Evolutionary conservation across 371 early-diverging fungal genomes (phyloP).

Genomic region (Syncephalastrum sp.): DNA sequence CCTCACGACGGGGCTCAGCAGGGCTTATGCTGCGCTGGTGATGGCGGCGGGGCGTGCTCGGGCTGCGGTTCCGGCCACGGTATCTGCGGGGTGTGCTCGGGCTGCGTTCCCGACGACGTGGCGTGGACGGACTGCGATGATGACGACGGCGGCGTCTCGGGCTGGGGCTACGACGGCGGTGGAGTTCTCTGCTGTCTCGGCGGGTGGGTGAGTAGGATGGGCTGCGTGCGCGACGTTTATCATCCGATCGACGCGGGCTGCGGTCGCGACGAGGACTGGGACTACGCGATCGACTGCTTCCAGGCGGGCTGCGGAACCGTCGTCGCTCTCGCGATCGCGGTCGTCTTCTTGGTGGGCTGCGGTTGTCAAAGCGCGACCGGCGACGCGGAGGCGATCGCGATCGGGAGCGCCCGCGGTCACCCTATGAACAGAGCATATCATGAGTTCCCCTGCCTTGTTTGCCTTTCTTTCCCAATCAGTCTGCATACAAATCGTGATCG

Average conservation of each 20-base stretch:
- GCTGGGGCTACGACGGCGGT: constrained; percentile 10
- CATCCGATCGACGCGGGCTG: neutral
- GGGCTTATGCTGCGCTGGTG: too few relatives aligned
- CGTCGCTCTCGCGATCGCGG: neutral
- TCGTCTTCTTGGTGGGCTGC: constrained; percentile 19
- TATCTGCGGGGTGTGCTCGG: neutral
- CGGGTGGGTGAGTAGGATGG: neutral
- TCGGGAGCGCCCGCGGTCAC: constrained; percentile 8
- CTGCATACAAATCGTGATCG: constrained; percentile 22
- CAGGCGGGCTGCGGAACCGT: too few relatives aligned
- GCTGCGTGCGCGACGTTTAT: neutral
- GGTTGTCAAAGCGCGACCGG: constrained; percentile 21
- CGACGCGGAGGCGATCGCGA: constrained; percentile 29
- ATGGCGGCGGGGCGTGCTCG: too few relatives aligned
- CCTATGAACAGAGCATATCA: neutral
- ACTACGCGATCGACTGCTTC: constrained; percentile 10
- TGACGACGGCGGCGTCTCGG: constrained; percentile 3
- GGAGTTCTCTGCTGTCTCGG: neutral
- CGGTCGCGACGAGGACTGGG: constrained; percentile 7
- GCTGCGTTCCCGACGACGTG: constrained; percentile 2
- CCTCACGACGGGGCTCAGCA: too few relatives aligned
- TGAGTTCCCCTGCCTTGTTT: neutral
- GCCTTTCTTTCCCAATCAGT: neutral
- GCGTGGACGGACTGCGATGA: constrained; percentile 1
- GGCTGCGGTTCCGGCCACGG: too few relatives aligned